Conservation (phyloP, 176 grass and related monocot species). For the Phyllostachys edulis region DNA sequence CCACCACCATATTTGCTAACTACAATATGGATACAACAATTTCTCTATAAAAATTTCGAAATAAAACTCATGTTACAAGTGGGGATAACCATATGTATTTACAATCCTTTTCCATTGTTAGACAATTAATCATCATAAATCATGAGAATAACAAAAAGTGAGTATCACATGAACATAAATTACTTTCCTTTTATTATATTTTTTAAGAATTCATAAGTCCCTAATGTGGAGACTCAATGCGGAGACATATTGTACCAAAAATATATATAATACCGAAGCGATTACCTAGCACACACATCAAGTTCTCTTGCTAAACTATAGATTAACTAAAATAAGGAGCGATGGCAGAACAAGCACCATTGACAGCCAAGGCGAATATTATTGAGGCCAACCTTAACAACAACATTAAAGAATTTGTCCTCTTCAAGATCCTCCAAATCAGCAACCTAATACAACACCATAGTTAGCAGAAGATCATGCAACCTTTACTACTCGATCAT, state of each 20-base stretch:
- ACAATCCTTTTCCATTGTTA: background rate
- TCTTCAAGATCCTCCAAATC: slow-evolving; percentile 64
- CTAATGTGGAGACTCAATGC: background rate
- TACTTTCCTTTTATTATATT: background rate
- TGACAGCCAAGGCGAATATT: background rate
- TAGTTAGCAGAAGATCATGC: slow-evolving; percentile 19
- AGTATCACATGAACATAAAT: background rate
- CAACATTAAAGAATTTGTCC: slow-evolving; percentile 80
- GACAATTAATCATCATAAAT: background rate
- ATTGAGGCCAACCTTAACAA: slow-evolving; percentile 74
- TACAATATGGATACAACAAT: no score
- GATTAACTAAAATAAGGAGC: no score
- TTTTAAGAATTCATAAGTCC: background rate
- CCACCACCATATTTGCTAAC: background rate
- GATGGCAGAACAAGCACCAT: slow-evolving; percentile 11
- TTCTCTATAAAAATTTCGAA: no score
- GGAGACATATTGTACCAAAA: no score
- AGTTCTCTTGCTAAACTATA: no score
- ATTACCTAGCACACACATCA: no score
- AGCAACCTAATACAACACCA: slow-evolving; percentile 47
- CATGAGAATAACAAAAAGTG: background rate
- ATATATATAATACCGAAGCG: no score
- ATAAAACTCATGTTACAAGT: no score
- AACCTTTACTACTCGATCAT: background rate
- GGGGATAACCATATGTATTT: background rate